Evolutionary conservation across 2,329 filamentous ascomycete species (phyloP).

Genomic region (Phialophora tarda): DNA sequence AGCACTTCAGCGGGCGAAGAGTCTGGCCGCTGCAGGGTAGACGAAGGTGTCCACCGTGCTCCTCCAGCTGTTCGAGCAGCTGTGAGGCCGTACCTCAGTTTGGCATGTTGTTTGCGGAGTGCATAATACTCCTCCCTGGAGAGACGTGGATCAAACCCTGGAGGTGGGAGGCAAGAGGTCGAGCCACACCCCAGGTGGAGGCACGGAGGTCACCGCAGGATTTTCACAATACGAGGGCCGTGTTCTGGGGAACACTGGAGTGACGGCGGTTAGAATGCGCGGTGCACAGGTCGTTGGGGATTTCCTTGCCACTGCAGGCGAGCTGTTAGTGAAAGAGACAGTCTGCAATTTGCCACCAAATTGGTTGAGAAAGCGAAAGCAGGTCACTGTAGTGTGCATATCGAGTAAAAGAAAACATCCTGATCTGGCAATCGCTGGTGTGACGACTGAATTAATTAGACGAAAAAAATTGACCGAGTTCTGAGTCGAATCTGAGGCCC

Average conservation of each 20-base stretch:
- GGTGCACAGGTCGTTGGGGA: constrained; percentile 17
- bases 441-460: background rate
- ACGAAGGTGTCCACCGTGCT: constrained; percentile 5
- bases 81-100: background rate
- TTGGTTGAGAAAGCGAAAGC: constrained; percentile 4
- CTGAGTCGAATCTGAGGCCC: too few relatives aligned
- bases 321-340: background rate
- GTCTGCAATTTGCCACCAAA: constrained; percentile 24
- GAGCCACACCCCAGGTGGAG: constrained; percentile 21
- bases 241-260: background rate
- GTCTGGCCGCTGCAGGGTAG: background rate
- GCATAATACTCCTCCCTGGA: constrained; percentile 17
- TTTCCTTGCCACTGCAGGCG: constrained; percentile 10
- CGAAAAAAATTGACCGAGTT: background rate
- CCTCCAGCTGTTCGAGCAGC: background rate
- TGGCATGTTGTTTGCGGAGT: constrained; percentile 21
- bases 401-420: background rate
- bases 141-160: background rate
- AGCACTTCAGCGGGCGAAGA: background rate
- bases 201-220: constrained; percentile 6
- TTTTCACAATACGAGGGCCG: background rate
- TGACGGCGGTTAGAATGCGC: constrained; percentile 5
- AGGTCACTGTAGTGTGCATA: background rate
- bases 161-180: background rate
- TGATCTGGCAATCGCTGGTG: constrained; percentile 2